Evolutionary conservation across 805 yeast species (phyloP).

Genomic region (Ogataea allantospora): DNA sequence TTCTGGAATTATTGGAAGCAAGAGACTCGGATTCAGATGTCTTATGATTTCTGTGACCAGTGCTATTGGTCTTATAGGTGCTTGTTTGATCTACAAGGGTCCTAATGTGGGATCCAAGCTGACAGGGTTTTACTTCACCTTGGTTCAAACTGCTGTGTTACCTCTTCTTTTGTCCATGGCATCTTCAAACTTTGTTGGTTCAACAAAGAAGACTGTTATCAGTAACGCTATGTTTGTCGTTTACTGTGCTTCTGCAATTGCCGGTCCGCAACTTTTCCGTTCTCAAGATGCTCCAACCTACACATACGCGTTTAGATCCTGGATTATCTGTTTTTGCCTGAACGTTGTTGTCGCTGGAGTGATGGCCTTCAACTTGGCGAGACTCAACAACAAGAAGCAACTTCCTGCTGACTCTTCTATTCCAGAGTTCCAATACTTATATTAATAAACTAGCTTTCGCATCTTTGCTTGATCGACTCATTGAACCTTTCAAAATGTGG

Average conservation of each 20-base stretch:
- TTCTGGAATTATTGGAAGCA: slow-evolving; percentile 28
- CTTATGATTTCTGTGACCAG: slow-evolving; percentile 28
- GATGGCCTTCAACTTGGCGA: slow-evolving; percentile 10
- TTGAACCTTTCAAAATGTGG: background rate
- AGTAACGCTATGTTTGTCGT: slow-evolving; percentile 56
- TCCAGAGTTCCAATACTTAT: slow-evolving; percentile 23
- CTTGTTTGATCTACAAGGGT: slow-evolving; percentile 31
- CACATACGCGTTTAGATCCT: slow-evolving; percentile 52
- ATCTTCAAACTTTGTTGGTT: slow-evolving; percentile 54
- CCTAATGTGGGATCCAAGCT: slow-evolving; percentile 25
- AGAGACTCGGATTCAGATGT: slow-evolving; percentile 33
- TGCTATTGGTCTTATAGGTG: slow-evolving; percentile 28
- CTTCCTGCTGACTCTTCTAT: slow-evolving; percentile 10
- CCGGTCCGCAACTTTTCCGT: slow-evolving; percentile 70
- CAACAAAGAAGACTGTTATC: slow-evolving; percentile 59
- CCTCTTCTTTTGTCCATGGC: slow-evolving; percentile 26
- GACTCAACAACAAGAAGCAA: slow-evolving; percentile 16
- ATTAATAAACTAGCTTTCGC: slow-evolving; percentile 8
- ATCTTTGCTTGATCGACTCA: background rate
- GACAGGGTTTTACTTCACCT: slow-evolving; percentile 32
- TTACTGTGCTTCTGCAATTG: slow-evolving; percentile 63
- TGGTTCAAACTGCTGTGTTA: slow-evolving; percentile 30
- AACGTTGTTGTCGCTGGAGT: slow-evolving; percentile 17
- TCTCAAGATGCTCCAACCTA: slow-evolving; percentile 56
- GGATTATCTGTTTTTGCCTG: slow-evolving; percentile 46